phyloP scores from a whole-genome alignment of 1,284 basidiomycete species.

The Puccinia coronata region DNA sequence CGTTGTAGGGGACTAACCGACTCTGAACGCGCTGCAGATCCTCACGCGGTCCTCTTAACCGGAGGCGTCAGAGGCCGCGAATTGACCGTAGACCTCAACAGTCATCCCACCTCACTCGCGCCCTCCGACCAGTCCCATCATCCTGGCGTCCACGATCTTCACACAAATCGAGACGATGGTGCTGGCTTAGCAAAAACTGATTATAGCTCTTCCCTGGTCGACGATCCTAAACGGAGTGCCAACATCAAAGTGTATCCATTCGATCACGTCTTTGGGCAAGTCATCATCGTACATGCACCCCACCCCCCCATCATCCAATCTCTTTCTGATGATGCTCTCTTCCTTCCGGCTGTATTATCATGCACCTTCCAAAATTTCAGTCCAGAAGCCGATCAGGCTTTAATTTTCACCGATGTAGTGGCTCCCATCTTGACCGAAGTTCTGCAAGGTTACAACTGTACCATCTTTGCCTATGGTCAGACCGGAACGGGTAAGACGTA shows the following conservation, averaged over 20 bases:
- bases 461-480: conserved; percentile 97
- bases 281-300: neutral
- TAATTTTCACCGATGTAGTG: conserved; percentile 92
- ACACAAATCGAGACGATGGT: conserved; percentile 13
- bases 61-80: conserved; percentile 47
- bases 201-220: conserved; percentile 46
- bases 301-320: neutral
- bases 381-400: conserved; percentile 91
- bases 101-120: conserved; percentile 13
- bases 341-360: neutral
- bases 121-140: conserved; percentile 22
- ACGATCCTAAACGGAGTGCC: conserved; percentile 42
- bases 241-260: conserved; percentile 50
- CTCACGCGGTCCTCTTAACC: conserved; percentile 39
- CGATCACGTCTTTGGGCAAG: conserved; percentile 50
- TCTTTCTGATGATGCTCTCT: neutral
- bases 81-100: conserved; percentile 48
- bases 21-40: conserved; percentile 39
- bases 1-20: conserved; percentile 48
- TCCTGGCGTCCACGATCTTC: conserved; percentile 14
- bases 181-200: conserved; percentile 30
- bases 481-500: conserved; percentile 95
- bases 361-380: conserved; percentile 68
- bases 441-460: conserved; percentile 93
- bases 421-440: conserved; percentile 91